Percentiles rank a stretch among this genome's conserved stretches.
Evolutionary conservation across 75 land plant genomes (phyloP).

Genomic region (Sequoiadendron giganteum): DNA sequence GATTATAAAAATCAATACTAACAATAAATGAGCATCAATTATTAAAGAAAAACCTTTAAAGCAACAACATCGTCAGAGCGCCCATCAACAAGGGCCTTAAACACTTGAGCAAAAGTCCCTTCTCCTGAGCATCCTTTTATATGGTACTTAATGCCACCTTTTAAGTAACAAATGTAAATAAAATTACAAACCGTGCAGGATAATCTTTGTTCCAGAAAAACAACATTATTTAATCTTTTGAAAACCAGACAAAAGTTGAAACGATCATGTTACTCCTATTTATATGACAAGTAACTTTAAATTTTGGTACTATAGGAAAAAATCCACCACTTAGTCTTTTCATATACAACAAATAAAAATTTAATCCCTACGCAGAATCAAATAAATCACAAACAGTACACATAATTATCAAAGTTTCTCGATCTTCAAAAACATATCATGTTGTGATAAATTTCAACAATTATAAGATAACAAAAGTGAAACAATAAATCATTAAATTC

Average conservation of each 20-base stretch:
- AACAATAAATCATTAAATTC: not conserved
- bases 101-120: constrained; percentile 95
- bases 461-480: not conserved
- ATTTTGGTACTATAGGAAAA: not conserved
- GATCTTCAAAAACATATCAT: too few relatives aligned
- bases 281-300: not conserved
- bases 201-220: not conserved
- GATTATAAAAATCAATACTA: not conserved
- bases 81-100: constrained; percentile 60
- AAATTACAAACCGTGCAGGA: not conserved
- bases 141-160: constrained; percentile 76
- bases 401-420: too few relatives aligned
- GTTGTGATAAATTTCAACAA: too few relatives aligned
- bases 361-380: not conserved
- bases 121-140: constrained; percentile 93
- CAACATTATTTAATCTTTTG: not conserved
- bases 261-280: not conserved
- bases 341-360: not conserved
- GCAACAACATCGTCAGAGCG: constrained; percentile 71
- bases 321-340: not conserved
- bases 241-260: constrained; percentile 3
- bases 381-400: too few relatives aligned
- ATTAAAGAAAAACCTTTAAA: constrained; percentile 52
- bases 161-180: constrained; percentile 3
- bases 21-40: not conserved